These are phyloP conservation scores for Trebouxia sp. DNA, from an alignment of 139 green algal species.

Conservation along the genomic window DNA sequence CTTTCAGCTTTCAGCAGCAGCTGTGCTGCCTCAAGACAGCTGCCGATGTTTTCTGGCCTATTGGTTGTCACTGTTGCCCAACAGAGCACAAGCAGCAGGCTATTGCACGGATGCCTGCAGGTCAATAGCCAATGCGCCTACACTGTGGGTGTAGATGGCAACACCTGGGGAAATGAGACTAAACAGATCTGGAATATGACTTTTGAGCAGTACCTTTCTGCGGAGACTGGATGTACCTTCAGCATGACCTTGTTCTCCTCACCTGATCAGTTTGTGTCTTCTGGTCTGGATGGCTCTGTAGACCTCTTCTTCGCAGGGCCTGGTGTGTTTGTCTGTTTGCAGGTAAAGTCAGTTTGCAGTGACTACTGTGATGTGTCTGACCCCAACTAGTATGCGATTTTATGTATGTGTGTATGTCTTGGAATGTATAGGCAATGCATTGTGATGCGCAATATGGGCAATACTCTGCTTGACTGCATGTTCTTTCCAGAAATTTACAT, in stretches of 20 bases:
- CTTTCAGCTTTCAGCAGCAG: no score
- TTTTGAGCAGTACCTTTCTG: not conserved
- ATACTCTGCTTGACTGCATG: no score
- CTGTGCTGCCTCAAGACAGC: no score
- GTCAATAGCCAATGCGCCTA: not conserved
- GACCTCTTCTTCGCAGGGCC: not conserved
- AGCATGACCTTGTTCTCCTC: not conserved
- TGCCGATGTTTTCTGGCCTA: no score
- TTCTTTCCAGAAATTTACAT: no score
- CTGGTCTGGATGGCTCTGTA: not conserved
- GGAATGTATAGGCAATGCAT: not conserved
- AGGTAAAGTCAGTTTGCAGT: no score
- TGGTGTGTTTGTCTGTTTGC: conserved; percentile 8
- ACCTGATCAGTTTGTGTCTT: not conserved
- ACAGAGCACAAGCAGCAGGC: no score
- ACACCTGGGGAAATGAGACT: not conserved
- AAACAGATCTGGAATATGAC: not conserved
- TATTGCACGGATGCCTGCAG: not conserved
- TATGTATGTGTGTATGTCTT: not conserved
- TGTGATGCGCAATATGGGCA: no score
- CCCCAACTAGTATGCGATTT: not conserved
- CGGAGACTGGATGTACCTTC: not conserved
- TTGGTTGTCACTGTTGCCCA: not conserved
- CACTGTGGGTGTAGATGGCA: conserved; percentile 1
- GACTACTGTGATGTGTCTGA: not conserved